Conservation (phyloP, 257 asterid species). For the Gentiana dahurica region DNA sequence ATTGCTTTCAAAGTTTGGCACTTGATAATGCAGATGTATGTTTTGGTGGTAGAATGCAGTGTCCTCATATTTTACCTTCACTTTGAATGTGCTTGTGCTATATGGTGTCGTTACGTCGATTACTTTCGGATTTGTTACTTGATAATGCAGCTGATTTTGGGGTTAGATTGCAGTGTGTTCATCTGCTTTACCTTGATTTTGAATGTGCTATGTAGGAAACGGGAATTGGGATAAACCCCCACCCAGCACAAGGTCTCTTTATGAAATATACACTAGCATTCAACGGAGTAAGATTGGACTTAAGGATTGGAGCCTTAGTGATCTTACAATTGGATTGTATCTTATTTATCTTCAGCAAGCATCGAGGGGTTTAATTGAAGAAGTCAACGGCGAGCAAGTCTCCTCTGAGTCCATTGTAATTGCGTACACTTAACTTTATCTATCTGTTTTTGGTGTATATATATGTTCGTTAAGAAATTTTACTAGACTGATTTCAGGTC, state of each 20-base stretch:
- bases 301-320: slow-evolving; percentile 93
- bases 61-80: too few relatives aligned
- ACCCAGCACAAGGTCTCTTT: slow-evolving; percentile 52
- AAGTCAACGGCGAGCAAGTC: slow-evolving; percentile 65
- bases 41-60: too few relatives aligned
- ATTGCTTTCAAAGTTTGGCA: neutral
- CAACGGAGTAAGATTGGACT: slow-evolving; percentile 86
- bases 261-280: slow-evolving; percentile 71
- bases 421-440: slow-evolving; percentile 10
- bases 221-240: slow-evolving; percentile 43
- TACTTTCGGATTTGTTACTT: slow-evolving; percentile 1
- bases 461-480: slow-evolving; percentile 3
- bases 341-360: slow-evolving; percentile 86
- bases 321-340: slow-evolving; percentile 85
- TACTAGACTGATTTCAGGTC: slow-evolving; percentile 33
- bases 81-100: too few relatives aligned
- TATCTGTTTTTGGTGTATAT: neutral
- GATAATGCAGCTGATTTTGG: neutral
- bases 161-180: neutral
- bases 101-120: neutral
- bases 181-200: neutral
- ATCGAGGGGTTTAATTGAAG: slow-evolving; percentile 47
- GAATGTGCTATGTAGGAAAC: slow-evolving; percentile 33
- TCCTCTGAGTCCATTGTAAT: slow-evolving; percentile 63
- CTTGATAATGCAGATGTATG: neutral